Conservation (phyloP, 169 alveolate genomes). For the Plasmodium knowlesi region DNA sequence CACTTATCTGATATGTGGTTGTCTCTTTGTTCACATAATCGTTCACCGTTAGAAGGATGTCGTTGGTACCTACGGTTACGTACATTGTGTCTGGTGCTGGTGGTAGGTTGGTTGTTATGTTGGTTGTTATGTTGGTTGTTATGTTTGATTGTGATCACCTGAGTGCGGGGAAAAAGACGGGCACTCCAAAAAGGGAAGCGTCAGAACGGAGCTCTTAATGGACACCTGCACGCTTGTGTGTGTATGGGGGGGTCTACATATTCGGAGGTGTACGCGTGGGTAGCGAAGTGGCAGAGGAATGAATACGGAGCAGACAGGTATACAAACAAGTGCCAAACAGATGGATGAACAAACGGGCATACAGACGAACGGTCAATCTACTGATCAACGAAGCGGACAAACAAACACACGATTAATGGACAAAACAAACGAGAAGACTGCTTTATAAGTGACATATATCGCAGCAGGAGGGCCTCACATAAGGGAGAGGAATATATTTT, state of each 20-base stretch:
- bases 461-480: neutral
- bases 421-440: neutral
- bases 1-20: slow-evolving; percentile 30
- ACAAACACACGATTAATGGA: neutral
- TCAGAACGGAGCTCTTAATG: neutral
- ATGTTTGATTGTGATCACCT: neutral
- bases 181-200: neutral
- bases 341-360: neutral
- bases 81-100: slow-evolving; percentile 30
- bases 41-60: slow-evolving; percentile 22
- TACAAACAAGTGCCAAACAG: neutral
- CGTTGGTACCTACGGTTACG: slow-evolving; percentile 34
- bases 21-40: slow-evolving; percentile 45
- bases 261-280: neutral
- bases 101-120: too few species aligned
- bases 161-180: neutral
- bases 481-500: neutral
- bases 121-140: too few species aligned
- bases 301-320: neutral
- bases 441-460: neutral
- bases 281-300: neutral
- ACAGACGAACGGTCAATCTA: neutral
- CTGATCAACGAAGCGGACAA: too few species aligned
- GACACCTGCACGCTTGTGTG: neutral
- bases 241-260: neutral